phyloP scores from a whole-genome alignment of 768 basidiomycete genomes.

The Mycena polygramma region DNA sequence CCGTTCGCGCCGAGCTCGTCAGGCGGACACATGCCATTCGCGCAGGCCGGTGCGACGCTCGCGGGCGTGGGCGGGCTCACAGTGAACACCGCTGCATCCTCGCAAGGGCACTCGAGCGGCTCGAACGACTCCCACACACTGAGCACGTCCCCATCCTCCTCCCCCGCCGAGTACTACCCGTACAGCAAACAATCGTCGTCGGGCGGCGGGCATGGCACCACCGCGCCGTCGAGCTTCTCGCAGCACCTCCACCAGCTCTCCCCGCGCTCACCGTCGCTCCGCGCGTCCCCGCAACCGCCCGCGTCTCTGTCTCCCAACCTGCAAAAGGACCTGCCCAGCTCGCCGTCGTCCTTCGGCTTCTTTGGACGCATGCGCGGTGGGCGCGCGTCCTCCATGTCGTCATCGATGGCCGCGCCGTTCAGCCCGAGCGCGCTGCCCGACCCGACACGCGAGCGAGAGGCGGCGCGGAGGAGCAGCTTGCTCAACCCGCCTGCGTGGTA shows the following conservation, averaged over 20 bases:
- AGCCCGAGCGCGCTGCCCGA: too few relatives aligned
- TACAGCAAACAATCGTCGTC: neutral
- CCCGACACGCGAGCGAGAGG: neutral
- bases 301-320: too few relatives aligned
- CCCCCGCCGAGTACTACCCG: neutral
- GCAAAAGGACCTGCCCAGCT: neutral
- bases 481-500: constrained; percentile 27
- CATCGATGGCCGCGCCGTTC: neutral
- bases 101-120: neutral
- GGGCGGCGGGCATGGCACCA: neutral
- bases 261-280: neutral
- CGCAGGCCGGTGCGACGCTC: constrained; percentile 4
- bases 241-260: neutral
- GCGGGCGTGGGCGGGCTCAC: neutral
- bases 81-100: neutral
- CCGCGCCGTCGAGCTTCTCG: constrained; percentile 25
- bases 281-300: neutral
- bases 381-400: neutral
- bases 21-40: neutral
- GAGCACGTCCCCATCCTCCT: neutral
- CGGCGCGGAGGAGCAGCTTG: constrained; percentile 16
- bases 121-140: neutral
- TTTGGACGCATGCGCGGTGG: constrained; percentile 13
- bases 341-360: neutral
- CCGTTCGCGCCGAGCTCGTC: neutral